Evolutionary conservation across 139 green algal genomes (phyloP).

Genomic region (Chlamydomonas schloesseri): DNA sequence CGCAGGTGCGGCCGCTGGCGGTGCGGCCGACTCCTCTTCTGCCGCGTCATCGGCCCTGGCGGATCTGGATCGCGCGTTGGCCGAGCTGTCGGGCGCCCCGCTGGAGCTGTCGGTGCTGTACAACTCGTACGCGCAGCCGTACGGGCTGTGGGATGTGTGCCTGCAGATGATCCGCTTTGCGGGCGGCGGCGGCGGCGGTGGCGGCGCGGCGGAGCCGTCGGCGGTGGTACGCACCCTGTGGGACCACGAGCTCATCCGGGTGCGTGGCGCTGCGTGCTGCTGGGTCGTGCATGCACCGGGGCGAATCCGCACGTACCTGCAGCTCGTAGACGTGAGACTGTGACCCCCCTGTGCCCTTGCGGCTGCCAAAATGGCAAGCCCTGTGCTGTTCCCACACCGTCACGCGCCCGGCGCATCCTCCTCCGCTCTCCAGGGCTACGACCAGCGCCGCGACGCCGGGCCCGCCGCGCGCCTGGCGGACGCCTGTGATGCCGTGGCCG

Average conservation of each 20-base stretch:
- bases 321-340: too few relatives aligned
- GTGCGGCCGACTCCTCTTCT: neutral
- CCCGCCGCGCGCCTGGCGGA: conserved; percentile 43
- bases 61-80: conserved; percentile 53
- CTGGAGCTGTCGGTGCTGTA: conserved; percentile 80
- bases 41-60: neutral
- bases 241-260: conserved; percentile 82
- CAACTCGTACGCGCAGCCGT: conserved; percentile 82
- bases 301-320: too few relatives aligned
- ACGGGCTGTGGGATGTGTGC: conserved; percentile 78
- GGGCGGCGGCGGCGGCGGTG: conserved; percentile 20
- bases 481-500: conserved; percentile 53
- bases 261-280: neutral
- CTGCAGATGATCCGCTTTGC: conserved; percentile 85
- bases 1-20: conserved; percentile 1
- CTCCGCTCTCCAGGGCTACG: conserved; percentile 6
- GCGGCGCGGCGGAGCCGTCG: conserved; percentile 45
- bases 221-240: conserved; percentile 80
- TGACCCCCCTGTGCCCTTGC: too few relatives aligned
- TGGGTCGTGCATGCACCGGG: too few relatives aligned
- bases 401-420: too few relatives aligned
- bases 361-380: too few relatives aligned
- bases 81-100: conserved; percentile 38
- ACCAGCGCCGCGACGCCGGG: neutral
- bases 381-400: too few relatives aligned